Percentiles rank a stretch among this genome's conserved stretches.
These are phyloP conservation scores for Chalciporus sp. DNA, from an alignment of 1,284 basidiomycete genomes.

Conservation along the genomic window DNA sequence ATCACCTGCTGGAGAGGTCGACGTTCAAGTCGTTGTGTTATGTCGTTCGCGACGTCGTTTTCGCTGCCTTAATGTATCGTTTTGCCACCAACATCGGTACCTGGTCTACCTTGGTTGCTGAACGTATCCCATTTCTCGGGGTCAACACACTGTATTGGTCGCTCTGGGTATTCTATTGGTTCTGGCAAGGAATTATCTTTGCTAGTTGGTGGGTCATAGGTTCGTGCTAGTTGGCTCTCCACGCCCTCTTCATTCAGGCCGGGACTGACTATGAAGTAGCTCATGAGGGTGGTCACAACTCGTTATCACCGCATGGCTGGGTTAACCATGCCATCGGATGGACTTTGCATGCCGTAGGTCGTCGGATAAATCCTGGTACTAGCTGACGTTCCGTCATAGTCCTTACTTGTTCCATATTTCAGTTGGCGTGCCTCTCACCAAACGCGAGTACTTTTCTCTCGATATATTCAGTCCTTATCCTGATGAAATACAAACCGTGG, in stretches of 20 bases:
- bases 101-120: constrained; percentile 30
- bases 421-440: neutral
- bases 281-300: neutral
- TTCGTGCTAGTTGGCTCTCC: neutral
- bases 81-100: constrained; percentile 62
- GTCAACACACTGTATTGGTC: constrained; percentile 44
- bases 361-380: neutral
- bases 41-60: constrained; percentile 55
- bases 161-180: constrained; percentile 64
- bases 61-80: constrained; percentile 59
- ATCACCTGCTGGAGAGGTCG: constrained; percentile 71
- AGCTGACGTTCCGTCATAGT: neutral
- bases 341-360: neutral
- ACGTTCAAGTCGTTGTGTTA: constrained; percentile 64
- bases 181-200: constrained; percentile 65
- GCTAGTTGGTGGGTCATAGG: constrained; percentile 56
- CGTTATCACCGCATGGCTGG: neutral
- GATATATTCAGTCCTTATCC: too few relatives aligned
- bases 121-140: constrained; percentile 27
- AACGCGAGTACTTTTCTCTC: neutral
- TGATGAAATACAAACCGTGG: too few relatives aligned
- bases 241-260: neutral
- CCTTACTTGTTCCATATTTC: neutral
- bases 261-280: too few relatives aligned
- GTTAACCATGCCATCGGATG: neutral